phyloP scores from a whole-genome alignment of 305 asterid species.

The Solanum hybrid region DNA sequence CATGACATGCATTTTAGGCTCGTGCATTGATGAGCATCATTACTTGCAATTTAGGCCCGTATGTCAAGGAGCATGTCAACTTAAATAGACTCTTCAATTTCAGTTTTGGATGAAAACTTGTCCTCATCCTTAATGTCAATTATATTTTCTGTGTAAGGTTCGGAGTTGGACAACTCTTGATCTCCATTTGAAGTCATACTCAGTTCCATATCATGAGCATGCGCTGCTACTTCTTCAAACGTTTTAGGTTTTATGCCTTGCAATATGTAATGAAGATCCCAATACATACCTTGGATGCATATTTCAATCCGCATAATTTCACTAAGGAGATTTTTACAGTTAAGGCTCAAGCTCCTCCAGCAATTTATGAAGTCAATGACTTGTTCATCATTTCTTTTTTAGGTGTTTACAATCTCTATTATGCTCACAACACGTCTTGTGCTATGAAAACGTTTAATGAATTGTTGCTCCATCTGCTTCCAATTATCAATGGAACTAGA shows the following conservation, averaged over 20 bases:
- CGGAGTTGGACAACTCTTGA: background rate
- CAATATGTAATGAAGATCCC: too few species aligned
- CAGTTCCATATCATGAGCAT: background rate
- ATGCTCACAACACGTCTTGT: background rate
- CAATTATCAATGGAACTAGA: background rate
- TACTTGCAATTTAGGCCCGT: background rate
- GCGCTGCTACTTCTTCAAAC: background rate
- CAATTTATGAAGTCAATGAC: background rate
- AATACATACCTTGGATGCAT: background rate
- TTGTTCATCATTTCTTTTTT: background rate
- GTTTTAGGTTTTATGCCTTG: too few species aligned
- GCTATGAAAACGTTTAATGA: background rate
- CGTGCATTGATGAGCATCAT: background rate
- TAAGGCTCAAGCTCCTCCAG: background rate
- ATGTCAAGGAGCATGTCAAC: background rate
- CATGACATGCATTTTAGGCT: background rate
- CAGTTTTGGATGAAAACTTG: background rate
- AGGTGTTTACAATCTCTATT: background rate
- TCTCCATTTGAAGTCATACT: background rate
- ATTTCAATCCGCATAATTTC: background rate
- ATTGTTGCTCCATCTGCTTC: background rate
- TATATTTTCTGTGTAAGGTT: background rate
- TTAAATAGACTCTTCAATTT: background rate
- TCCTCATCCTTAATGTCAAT: background rate
- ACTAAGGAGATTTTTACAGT: background rate